A percentile compares a stretch with the other conserved stretches of the same genome.
Conservation (phyloP, 2,329 filamentous ascomycete genomes). For the Hypoxylon sp. region DNA sequence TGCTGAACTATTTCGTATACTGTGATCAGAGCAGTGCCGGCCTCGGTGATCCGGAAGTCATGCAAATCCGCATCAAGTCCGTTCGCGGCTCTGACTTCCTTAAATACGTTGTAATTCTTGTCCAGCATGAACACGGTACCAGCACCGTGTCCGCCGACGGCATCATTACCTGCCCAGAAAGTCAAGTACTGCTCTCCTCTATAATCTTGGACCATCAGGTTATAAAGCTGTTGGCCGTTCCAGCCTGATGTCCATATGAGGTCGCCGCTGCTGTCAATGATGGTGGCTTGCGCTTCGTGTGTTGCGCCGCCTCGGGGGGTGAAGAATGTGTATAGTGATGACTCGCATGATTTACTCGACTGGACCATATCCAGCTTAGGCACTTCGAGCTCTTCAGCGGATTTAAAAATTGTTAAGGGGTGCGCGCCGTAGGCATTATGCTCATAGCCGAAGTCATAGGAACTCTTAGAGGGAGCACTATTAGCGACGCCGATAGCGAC, state of each 20-base stretch:
- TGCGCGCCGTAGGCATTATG: conserved; percentile 51
- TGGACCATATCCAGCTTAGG: conserved; percentile 52
- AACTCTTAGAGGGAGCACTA: conserved; percentile 21
- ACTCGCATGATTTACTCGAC: conserved; percentile 52
- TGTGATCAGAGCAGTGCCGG: conserved; percentile 54
- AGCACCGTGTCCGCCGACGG: conserved; percentile 59
- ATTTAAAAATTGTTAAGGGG: conserved; percentile 51
- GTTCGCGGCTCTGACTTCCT: conserved; percentile 53
- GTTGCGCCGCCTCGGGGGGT: conserved; percentile 54
- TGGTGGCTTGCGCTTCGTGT: conserved; percentile 55
- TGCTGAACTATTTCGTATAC: conserved; percentile 52
- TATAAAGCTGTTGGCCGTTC: conserved; percentile 55
- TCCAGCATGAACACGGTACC: conserved; percentile 60
- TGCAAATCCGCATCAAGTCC: conserved; percentile 55
- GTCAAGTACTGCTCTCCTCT: conserved; percentile 59
- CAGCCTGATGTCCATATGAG: conserved; percentile 58
- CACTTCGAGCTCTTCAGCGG: conserved; percentile 47
- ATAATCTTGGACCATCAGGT: conserved; percentile 59
- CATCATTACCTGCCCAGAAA: conserved; percentile 62
- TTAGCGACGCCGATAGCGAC: conserved; percentile 17
- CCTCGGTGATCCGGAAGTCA: conserved; percentile 53
- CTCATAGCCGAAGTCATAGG: conserved; percentile 49
- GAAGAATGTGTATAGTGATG: conserved; percentile 55
- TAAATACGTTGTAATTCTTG: conserved; percentile 50
- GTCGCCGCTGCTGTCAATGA: conserved; percentile 58